Evolutionary conservation across 768 basidiomycete species (phyloP).

Genomic region (Naganishia friedmannii): DNA sequence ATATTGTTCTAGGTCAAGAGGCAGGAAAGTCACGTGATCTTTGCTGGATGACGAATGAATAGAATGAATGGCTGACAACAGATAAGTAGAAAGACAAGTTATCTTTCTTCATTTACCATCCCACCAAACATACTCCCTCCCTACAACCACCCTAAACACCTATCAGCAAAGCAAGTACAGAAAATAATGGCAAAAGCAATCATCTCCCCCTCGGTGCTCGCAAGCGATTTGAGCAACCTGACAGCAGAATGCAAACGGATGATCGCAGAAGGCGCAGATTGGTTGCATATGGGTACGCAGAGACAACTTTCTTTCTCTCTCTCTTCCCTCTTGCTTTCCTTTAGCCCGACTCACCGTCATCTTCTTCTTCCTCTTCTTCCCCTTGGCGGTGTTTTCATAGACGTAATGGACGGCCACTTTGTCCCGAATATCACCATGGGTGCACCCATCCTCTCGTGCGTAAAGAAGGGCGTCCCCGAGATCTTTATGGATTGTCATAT

Average conservation of each 20-base stretch:
- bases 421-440: slow-evolving; percentile 99
- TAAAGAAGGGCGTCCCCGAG: slow-evolving; percentile 79
- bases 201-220: slow-evolving; percentile 94
- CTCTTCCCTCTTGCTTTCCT: not conserved
- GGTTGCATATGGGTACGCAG: slow-evolving; percentile 80
- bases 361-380: not conserved
- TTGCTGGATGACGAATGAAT: not conserved
- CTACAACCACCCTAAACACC: not conserved
- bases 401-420: slow-evolving; percentile 96
- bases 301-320: slow-evolving; percentile 47
- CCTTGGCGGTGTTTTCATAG: not conserved
- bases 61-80: slow-evolving; percentile 3
- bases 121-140: not conserved
- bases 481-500: slow-evolving; percentile 99
- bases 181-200: slow-evolving; percentile 75
- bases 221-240: slow-evolving; percentile 90
- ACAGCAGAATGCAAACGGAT: slow-evolving; percentile 93
- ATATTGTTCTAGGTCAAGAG: too few species aligned
- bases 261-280: slow-evolving; percentile 89
- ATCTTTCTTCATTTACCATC: not conserved
- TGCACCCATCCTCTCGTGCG: slow-evolving; percentile 78
- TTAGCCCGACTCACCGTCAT: not conserved
- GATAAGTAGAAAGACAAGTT: too few species aligned
- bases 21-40: not conserved
- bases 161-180: not conserved